These are phyloP conservation scores for Suhomyces panamericanus DNA, from an alignment of 1,139 yeast genomes.

Conservation along the genomic window DNA sequence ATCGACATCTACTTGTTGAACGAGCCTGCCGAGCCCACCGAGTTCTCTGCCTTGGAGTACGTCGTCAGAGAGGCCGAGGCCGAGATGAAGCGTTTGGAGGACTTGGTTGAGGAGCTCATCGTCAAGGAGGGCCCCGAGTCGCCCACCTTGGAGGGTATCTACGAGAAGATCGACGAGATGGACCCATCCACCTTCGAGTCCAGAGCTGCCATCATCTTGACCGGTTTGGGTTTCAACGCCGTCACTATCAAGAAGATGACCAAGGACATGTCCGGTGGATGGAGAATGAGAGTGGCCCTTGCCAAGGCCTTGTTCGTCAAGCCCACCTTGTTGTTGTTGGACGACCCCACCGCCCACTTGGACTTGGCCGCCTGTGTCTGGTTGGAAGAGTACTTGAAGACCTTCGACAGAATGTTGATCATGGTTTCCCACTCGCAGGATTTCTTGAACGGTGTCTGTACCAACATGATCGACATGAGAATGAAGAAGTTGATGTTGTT, in stretches of 20 bases:
- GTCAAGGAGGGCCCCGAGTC: conserved; percentile 95
- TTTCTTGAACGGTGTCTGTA: conserved; percentile 98
- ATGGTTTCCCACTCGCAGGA: conserved; percentile 98
- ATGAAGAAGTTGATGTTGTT: conserved; percentile 63
- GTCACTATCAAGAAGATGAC: conserved; percentile 81
- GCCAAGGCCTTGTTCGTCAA: conserved; percentile 86
- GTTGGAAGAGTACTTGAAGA: conserved; percentile 96
- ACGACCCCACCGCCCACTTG: conserved; percentile 99
- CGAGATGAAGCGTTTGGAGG: conserved; percentile 89
- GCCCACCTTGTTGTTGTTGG: conserved; percentile 82
- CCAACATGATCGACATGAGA: conserved; percentile 98
- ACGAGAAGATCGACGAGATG: conserved; percentile 94
- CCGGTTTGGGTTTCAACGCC: conserved; percentile 95
- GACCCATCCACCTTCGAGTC: conserved; percentile 96
- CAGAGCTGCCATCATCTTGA: conserved; percentile 92
- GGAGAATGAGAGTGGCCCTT: conserved; percentile 91
- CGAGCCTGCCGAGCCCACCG: conserved; percentile 97
- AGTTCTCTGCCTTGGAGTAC: conserved; percentile 88
- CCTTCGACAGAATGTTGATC: conserved; percentile 90
- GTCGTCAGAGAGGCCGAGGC: conserved; percentile 95
- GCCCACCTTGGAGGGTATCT: conserved; percentile 78
- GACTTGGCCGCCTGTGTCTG: conserved; percentile 99
- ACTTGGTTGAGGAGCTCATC: conserved; percentile 83
- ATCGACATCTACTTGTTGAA: conserved; percentile 91
- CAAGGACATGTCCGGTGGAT: conserved; percentile 99